A percentile compares a stretch with the other conserved stretches of the same genome.
phyloP scores from a whole-genome alignment of 805 yeast genomes.

The Myxozyma vanderwaltii region DNA sequence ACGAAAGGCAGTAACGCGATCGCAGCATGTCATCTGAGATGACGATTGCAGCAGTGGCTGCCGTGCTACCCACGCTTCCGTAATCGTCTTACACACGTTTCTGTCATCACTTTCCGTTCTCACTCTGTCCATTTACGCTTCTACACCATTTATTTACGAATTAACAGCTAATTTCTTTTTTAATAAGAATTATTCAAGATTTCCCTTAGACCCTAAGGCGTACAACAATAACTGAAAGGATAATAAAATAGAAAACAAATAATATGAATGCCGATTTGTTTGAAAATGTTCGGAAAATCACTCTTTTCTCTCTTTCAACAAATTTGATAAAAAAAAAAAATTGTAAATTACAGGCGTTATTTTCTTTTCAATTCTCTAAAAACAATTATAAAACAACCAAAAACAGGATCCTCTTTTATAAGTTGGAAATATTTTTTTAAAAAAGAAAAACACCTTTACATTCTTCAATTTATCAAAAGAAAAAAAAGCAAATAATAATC shows the following conservation, averaged over 20 bases:
- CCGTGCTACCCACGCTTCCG: no score
- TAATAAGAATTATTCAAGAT: background rate
- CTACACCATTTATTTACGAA: background rate
- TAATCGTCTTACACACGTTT: no score
- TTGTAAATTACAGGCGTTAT: no score
- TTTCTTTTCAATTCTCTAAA: background rate
- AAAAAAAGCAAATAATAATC: no score
- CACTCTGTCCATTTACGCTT: no score
- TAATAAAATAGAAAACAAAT: background rate
- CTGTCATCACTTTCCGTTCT: no score
- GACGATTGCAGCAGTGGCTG: no score
- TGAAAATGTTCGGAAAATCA: background rate
- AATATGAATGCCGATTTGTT: conserved; percentile 9
- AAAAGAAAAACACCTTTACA: background rate
- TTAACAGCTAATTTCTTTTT: background rate
- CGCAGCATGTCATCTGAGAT: no score
- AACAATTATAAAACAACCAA: background rate
- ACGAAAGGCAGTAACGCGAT: no score
- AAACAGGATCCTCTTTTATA: no score
- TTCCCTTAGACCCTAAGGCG: conserved; percentile 11
- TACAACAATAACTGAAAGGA: background rate
- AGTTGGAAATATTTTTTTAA: no score
- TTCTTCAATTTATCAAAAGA: background rate
- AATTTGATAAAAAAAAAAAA: background rate
- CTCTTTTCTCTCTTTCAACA: no score